phyloP scores from a whole-genome alignment of 441 rosid species.

The Isatis lusitanica region DNA sequence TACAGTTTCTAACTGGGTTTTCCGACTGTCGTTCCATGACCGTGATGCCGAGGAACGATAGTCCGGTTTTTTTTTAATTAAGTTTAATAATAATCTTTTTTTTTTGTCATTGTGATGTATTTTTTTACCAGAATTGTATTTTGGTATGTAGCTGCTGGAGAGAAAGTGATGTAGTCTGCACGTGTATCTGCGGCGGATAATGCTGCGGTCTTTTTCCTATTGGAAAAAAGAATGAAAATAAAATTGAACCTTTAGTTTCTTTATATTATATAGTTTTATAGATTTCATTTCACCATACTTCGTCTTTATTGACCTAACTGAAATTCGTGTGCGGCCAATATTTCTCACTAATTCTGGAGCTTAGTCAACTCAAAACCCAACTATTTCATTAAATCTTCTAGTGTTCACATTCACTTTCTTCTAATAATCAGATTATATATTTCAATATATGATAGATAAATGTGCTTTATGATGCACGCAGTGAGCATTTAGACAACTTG shows the following conservation, averaged over 20 bases:
- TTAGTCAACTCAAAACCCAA: slow-evolving; percentile 12
- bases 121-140: slow-evolving; percentile 20
- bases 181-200: slow-evolving; percentile 1
- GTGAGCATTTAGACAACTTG: slow-evolving; percentile 15
- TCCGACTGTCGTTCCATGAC: slow-evolving; percentile 26
- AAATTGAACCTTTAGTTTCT: slow-evolving; percentile 1
- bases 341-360: not conserved
- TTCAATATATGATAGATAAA: not conserved
- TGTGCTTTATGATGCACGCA: not conserved
- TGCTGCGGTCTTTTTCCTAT: not conserved
- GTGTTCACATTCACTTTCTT: slow-evolving; percentile 14
- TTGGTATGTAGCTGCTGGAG: slow-evolving; percentile 20
- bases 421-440: not conserved
- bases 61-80: not conserved
- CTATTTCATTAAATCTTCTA: not conserved
- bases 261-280: slow-evolving; percentile 3
- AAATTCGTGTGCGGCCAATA: not conserved
- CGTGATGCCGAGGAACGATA: slow-evolving; percentile 30
- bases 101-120: not conserved
- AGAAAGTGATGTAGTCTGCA: slow-evolving; percentile 12
- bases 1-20: slow-evolving; percentile 33
- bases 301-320: slow-evolving; percentile 1
- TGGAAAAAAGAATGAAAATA: not conserved
- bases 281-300: not conserved
- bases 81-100: not conserved